These are phyloP conservation scores for Quercus agrifolia DNA, from an alignment of 306 rosid genomes.

Conservation along the genomic window DNA sequence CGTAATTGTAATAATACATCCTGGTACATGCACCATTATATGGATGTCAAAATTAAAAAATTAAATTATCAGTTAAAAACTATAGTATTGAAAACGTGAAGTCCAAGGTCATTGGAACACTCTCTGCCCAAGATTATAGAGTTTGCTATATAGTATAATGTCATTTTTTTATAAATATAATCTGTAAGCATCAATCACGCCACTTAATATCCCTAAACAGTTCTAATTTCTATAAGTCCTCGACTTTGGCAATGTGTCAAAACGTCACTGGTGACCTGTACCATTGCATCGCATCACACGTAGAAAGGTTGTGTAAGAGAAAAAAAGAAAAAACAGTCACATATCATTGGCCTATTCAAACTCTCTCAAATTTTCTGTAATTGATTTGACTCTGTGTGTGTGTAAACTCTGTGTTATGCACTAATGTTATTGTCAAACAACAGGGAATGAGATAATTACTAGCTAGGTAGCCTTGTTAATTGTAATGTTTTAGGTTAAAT, in stretches of 20 bases:
- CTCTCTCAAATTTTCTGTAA: neutral
- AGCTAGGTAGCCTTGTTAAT: neutral
- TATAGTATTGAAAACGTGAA: neutral
- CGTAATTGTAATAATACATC: neutral
- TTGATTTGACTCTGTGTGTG: neutral
- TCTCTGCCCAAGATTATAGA: neutral
- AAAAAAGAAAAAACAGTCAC: neutral
- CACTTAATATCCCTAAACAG: neutral
- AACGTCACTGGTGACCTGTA: slow-evolving; percentile 1
- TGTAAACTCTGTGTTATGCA: neutral
- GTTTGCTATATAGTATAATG: neutral
- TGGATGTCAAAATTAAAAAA: no score
- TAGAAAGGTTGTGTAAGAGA: neutral
- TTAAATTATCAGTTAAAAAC: neutral
- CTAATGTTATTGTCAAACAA: neutral
- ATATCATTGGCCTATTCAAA: neutral
- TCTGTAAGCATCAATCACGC: slow-evolving; percentile 10
- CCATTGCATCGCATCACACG: neutral
- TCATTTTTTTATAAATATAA: neutral
- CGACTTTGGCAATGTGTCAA: neutral
- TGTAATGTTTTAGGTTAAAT: neutral
- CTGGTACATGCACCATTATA: neutral
- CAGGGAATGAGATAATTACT: neutral
- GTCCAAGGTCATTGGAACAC: neutral
- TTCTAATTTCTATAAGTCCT: neutral